Conservation (phyloP, 306 rosid genomes). For the Prinsepia uniflora region DNA sequence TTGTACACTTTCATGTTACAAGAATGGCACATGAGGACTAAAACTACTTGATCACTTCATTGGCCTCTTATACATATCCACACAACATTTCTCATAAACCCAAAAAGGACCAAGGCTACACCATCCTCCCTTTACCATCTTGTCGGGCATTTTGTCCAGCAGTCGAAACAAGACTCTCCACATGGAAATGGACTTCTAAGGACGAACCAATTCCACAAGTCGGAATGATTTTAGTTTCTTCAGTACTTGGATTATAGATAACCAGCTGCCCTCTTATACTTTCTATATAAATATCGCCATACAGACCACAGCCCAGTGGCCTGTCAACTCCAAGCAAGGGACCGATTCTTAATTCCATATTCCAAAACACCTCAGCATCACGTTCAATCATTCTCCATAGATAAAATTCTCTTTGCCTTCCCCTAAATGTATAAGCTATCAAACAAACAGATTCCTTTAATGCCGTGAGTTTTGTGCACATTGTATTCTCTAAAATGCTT, state of each 20-base stretch:
- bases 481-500: neutral
- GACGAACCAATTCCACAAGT: neutral
- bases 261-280: neutral
- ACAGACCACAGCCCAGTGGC: neutral
- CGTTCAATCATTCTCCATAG: neutral
- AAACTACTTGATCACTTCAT: neutral
- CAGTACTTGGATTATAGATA: neutral
- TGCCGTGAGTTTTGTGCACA: neutral
- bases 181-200: neutral
- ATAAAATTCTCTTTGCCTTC: neutral
- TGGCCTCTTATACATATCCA: neutral
- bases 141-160: neutral
- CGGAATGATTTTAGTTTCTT: neutral
- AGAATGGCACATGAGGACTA: neutral
- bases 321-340: slow-evolving; percentile 9
- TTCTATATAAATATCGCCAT: neutral
- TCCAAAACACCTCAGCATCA: neutral
- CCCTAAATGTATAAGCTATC: neutral
- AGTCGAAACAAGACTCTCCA: neutral
- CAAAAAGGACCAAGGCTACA: neutral
- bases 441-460: neutral
- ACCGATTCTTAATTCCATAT: neutral
- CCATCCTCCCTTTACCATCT: neutral
- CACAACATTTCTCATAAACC: neutral
- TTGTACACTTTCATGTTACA: neutral